Conservation (phyloP, 257 asterid genomes). For the Solanum chiquidenum region DNA sequence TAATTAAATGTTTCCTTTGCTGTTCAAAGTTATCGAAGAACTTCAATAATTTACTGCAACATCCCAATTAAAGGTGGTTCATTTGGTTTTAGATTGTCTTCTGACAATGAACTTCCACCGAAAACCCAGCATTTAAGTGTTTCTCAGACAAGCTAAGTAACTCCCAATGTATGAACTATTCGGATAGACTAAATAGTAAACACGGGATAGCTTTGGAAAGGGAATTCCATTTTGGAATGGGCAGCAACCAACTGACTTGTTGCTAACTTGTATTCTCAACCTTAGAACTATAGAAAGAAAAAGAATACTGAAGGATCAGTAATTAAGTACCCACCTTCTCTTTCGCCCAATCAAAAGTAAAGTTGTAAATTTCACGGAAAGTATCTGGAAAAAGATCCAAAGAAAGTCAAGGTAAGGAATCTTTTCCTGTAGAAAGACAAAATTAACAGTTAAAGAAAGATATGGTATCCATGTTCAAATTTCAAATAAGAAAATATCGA, state of each 20-base stretch:
- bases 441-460: neutral
- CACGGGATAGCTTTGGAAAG: neutral
- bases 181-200: neutral
- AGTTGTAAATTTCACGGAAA: constrained; percentile 85
- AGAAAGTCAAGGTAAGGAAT: neutral
- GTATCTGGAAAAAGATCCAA: constrained; percentile 39
- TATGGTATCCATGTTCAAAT: neutral
- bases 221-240: neutral
- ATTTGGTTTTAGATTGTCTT: neutral
- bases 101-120: neutral
- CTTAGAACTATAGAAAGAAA: neutral
- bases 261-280: neutral
- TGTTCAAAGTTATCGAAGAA: neutral
- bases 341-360: constrained; percentile 97
- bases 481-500: neutral
- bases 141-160: neutral
- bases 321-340: constrained; percentile 55
- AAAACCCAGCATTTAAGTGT: neutral
- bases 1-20: neutral
- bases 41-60: neutral
- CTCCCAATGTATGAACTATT: neutral
- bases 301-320: neutral
- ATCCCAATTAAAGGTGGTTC: neutral
- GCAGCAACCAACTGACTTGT: neutral
- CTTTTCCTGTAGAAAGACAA: neutral